Evolutionary conservation across 192 early-diverging fungal species (phyloP), one percentile per base, ranked within the genome.

Genomic region (Funneliformis geosporum): DNA sequence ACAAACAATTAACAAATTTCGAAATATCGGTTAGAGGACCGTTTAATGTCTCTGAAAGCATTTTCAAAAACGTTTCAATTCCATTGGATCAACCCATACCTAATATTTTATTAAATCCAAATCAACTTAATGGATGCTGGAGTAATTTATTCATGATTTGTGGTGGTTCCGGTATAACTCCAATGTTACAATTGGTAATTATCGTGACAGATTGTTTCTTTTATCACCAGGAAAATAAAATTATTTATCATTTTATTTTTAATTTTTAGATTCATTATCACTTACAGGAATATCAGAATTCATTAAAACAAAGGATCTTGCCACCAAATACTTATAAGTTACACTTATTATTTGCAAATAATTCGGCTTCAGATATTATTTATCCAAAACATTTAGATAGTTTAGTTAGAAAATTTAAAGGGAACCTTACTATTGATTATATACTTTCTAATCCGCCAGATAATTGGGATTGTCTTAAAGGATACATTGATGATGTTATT

Each of bases 111-210:
- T 60, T 79, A n/a, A 79, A 79, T 72, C 68, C 43, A 23, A 69
- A 59, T 21, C 42, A 40, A n/a, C 0, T 16, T 21, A 40, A 79
- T 16, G 21, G 50, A 8, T 72, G 78, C 23, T 79, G 78, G 78
- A 60, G 73, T 72, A 14, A 60, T 59, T 42, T 79, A 40, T 47
- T 73, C 68, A 96, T 98, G 95, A 91, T 96, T 88, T 96, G 95
- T 60, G 94, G 95, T 38, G 96, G 96, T 66, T 94, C 95, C 47
- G 96, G 93, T 12, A 94, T 98, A 78, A 96, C 97, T 2, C 97
- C 97, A 60, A 97, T 97, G 96, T 87, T 94, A 71, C 96, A 94
- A 75, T 82, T 82, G 79, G 65, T 74, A 28, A 18, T 6, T 27
- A 74, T 74, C 6, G 10, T 28, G 2, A 43, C 8, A 14, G 40